A percentile compares a stretch with the other conserved stretches of the same genome.
These are phyloP conservation scores for Candida coleopterorum DNA, from an alignment of 805 yeast species.

Conservation along the genomic window DNA sequence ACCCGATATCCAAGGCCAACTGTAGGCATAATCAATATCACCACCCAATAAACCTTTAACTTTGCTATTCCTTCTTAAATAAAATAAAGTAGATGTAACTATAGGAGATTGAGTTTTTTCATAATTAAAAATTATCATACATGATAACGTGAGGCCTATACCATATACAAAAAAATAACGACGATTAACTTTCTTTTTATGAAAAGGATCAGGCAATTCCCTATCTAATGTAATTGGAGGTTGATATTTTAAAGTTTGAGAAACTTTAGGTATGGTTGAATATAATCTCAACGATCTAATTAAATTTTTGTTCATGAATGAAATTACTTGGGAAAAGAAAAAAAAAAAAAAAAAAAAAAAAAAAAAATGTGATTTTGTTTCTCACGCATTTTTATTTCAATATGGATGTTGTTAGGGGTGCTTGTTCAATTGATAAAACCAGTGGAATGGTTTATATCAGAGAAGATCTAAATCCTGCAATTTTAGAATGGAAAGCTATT, in stretches of 20 bases:
- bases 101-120: conserved; percentile 90
- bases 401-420: conserved; percentile 32
- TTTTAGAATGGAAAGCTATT: conserved; percentile 40
- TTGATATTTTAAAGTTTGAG: neutral
- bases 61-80: conserved; percentile 66
- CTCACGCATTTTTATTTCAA: neutral
- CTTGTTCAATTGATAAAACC: conserved; percentile 37
- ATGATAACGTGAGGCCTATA: conserved; percentile 33
- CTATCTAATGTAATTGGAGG: conserved; percentile 49
- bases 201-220: conserved; percentile 77
- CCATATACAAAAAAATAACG: conserved; percentile 47
- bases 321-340: too few relatives aligned
- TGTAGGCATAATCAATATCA: conserved; percentile 65
- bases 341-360: too few relatives aligned
- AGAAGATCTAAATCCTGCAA: conserved; percentile 39
- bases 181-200: conserved; percentile 48
- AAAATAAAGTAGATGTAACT: conserved; percentile 79
- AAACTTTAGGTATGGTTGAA: too few relatives aligned
- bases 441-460: conserved; percentile 37
- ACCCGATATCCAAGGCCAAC: conserved; percentile 90
- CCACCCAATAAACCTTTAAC: conserved; percentile 67
- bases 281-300: neutral
- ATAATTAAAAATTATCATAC: conserved; percentile 74
- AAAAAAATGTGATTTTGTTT: too few relatives aligned
- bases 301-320: conserved; percentile 2